Base-by-base conservation (phyloP, 176 grass and related monocot species). In the Areca catechu region DNA sequence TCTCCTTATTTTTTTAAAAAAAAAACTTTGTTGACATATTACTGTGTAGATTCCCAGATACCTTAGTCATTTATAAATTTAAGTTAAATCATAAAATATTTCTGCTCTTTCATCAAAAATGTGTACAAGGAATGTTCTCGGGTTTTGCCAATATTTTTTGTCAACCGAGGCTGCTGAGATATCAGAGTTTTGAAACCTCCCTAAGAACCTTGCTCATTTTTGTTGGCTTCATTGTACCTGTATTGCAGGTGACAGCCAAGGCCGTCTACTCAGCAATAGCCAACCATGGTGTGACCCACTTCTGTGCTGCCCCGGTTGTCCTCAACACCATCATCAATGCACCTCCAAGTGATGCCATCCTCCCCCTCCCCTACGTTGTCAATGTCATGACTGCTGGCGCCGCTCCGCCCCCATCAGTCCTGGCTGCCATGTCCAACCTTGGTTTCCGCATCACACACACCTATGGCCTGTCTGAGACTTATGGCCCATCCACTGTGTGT, bases 381-480 rank as follows among this genome's bases (percentile, higher is more conserved):
- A 67, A 83, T 20, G 81, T 92, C 62, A 97, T 78, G 22, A 61
- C 85, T 29, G 93, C 87, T 4, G 87, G 87, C 5, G 87, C 93
- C 4, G 81, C 93, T 16, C 93, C 93, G 15, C 89, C 87, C 5
- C 87, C 93, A 5, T 63, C 86, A 10, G 71, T 92, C 28, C 84
- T 97, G 0, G 72, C 75, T 0, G 83, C 79, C 3, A 68, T 97
- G 19, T 91, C 86, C 15, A 60, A 80, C 49, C 78, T 80, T 1
- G 93, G 93, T 15, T 97, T 97, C 54, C 78, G 77, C 12, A 78
- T 97, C 21, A 83, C 87, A 0, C 93, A 97, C 72, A 88, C 93
- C 5, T 97, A 97, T 10, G 93, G 87, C 7, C 75, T 97, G 20
- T 85, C 93, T 0, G 93, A 97, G 60, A 97, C 93, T 0, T 97